Conservation (phyloP, 163 green algal species). For the Scenedesmus sp. region DNA sequence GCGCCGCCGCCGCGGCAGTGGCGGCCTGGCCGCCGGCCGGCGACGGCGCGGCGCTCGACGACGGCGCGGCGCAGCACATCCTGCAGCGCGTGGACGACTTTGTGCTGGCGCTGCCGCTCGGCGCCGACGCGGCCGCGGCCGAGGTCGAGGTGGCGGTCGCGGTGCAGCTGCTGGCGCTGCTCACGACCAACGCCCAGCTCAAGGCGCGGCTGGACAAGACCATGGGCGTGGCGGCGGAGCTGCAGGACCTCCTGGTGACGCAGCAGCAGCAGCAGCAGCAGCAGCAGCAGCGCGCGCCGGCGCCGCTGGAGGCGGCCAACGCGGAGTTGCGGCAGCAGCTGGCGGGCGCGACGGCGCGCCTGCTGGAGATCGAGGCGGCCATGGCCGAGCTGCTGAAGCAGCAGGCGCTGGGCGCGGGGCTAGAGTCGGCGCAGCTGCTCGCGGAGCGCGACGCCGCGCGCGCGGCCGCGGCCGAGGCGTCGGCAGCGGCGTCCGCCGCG, state of each 20-base stretch:
- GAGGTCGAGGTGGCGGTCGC: slow-evolving; percentile 25
- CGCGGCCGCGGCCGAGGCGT: slow-evolving; percentile 4
- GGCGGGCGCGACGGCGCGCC: slow-evolving; percentile 14
- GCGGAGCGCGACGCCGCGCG: slow-evolving; percentile 25
- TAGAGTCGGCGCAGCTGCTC: not conserved
- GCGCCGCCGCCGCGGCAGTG: no score
- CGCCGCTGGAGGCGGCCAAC: slow-evolving; percentile 14
- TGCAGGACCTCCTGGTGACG: no score
- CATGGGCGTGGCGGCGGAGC: no score
- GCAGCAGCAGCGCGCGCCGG: slow-evolving; percentile 6
- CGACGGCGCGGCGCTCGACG: no score
- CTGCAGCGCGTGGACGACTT: slow-evolving; percentile 16
- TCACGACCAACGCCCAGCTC: no score
- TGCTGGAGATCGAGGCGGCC: slow-evolving; percentile 24
- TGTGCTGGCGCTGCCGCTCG: slow-evolving; percentile 23
- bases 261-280: not conserved
- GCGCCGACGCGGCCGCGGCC: slow-evolving; percentile 7
- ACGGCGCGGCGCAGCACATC: no score
- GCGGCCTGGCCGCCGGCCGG: no score
- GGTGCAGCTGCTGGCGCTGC: no score
- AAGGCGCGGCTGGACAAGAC: no score
- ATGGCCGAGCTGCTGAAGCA: slow-evolving; percentile 22
- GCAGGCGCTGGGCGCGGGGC: slow-evolving; percentile 12
- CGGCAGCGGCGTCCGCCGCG: not conserved
- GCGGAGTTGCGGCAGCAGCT: slow-evolving; percentile 29